A percentile compares a stretch with the other conserved stretches of the same genome.
phyloP scores from a whole-genome alignment of 805 yeast genomes.

The Diddensiella transvaalensis region DNA sequence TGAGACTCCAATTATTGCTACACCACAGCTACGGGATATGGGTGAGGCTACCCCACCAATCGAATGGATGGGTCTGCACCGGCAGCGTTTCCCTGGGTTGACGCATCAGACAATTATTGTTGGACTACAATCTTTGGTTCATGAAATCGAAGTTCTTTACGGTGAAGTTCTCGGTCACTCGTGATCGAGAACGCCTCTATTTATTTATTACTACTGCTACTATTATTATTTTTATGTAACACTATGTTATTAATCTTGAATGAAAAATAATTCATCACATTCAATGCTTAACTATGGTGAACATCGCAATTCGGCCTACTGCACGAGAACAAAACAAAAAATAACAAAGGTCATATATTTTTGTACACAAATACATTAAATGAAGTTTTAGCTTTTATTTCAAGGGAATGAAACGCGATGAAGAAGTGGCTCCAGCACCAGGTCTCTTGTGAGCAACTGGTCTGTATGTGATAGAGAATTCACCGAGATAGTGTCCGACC shows the following conservation, averaged over 20 bases:
- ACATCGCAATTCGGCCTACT: too few species aligned
- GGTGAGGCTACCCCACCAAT: slow-evolving; percentile 98
- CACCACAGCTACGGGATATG: slow-evolving; percentile 84
- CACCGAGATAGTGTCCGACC: slow-evolving; percentile 99
- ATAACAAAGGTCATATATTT: not conserved
- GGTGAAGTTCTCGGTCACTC: slow-evolving; percentile 19
- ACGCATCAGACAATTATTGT: slow-evolving; percentile 79
- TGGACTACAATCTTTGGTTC: slow-evolving; percentile 67
- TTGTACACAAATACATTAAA: slow-evolving; percentile 1
- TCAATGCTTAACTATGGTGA: too few species aligned
- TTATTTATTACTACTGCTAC: too few species aligned
- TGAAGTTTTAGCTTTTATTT: slow-evolving; percentile 37
- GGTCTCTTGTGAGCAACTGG: slow-evolving; percentile 99
- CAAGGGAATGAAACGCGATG: slow-evolving; percentile 77
- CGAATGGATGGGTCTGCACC: slow-evolving; percentile 95
- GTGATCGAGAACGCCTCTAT: slow-evolving; percentile 29
- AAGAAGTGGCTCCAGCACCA: slow-evolving; percentile 58
- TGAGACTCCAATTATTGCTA: slow-evolving; percentile 75
- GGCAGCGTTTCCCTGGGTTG: slow-evolving; percentile 78
- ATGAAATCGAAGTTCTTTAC: slow-evolving; percentile 25
- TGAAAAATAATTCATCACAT: too few species aligned
- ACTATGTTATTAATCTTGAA: too few species aligned
- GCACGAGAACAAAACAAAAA: too few species aligned
- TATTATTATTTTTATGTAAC: too few species aligned
- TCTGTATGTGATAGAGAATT: slow-evolving; percentile 98